phyloP scores from a whole-genome alignment of 2,329 filamentous ascomycete genomes.

The Rhexocercosporidium sp. region DNA sequence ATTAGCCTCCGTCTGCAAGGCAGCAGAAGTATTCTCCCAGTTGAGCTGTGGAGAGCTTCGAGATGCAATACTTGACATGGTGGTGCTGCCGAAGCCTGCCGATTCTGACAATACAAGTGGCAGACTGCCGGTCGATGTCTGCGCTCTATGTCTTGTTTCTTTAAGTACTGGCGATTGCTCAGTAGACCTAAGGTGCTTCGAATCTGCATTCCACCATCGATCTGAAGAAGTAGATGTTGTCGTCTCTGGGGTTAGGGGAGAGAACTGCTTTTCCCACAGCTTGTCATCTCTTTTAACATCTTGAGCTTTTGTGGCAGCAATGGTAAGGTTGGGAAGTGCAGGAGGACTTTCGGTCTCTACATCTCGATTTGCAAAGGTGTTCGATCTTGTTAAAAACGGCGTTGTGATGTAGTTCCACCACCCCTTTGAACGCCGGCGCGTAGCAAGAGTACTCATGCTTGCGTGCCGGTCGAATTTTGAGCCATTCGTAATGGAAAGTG shows the following conservation, averaged over 20 bases:
- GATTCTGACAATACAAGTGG: constrained; percentile 35
- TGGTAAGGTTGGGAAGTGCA: constrained; percentile 43
- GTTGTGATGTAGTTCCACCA: constrained; percentile 83
- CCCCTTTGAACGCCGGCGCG: constrained; percentile 62
- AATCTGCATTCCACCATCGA: constrained; percentile 46
- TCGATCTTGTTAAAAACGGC: constrained; percentile 59
- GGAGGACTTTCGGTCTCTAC: constrained; percentile 30
- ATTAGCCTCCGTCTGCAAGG: constrained; percentile 10
- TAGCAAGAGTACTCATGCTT: constrained; percentile 39
- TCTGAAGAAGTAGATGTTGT: constrained; percentile 41
- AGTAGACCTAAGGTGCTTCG: constrained; percentile 26
- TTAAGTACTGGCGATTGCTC: constrained; percentile 28
- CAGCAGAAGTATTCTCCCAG: constrained; percentile 16
- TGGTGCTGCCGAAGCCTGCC: constrained; percentile 24
- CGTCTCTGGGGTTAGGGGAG: constrained; percentile 39
- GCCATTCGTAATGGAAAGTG: constrained; percentile 41
- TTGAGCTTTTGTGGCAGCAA: constrained; percentile 39
- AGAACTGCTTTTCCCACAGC: constrained; percentile 43
- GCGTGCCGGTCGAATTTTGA: constrained; percentile 29
- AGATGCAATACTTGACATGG: constrained; percentile 25
- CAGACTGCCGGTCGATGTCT: constrained; percentile 36
- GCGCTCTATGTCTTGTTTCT: constrained; percentile 37
- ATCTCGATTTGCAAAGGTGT: constrained; percentile 38
- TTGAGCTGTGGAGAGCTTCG: constrained; percentile 14
- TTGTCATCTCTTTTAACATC: constrained; percentile 32